A percentile compares a stretch with the other conserved stretches of the same genome.
Evolutionary conservation across 2,329 filamentous ascomycete species (phyloP).

Genomic region (Ophiocordyceps camponoti-saundersi): DNA sequence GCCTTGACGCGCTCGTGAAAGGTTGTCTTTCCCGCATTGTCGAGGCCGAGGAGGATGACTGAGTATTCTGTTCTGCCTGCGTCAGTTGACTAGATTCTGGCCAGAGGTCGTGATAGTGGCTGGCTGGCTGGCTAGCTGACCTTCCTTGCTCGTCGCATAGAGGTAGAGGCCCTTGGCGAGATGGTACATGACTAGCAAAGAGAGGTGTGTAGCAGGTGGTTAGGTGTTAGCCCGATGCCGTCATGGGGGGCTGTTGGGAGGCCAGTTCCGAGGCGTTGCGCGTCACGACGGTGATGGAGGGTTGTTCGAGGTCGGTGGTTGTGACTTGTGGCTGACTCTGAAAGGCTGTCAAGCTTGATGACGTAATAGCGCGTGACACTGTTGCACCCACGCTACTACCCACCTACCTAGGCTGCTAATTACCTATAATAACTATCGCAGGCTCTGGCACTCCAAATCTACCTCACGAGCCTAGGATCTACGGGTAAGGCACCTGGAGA

Average conservation of each 20-base stretch:
- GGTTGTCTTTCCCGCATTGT: conserved; percentile 97
- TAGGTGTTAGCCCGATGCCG: background rate
- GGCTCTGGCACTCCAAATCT: too few relatives aligned
- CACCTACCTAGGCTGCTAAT: too few relatives aligned
- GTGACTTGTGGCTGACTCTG: background rate
- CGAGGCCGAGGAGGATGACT: conserved; percentile 86
- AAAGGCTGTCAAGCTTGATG: too few relatives aligned
- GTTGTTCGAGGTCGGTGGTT: background rate
- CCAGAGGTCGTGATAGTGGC: background rate
- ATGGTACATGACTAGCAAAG: conserved; percentile 63
- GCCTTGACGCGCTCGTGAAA: conserved; percentile 94
- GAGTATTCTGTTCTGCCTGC: conserved; percentile 58
- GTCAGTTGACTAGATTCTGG: background rate
- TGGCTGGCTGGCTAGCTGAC: conserved; percentile 21
- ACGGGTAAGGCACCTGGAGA: too few relatives aligned
- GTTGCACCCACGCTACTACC: background rate
- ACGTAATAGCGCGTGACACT: background rate
- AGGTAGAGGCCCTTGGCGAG: conserved; percentile 88
- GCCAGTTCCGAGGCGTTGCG: background rate
- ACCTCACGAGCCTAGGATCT: too few relatives aligned
- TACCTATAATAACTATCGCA: too few relatives aligned
- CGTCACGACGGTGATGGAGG: background rate
- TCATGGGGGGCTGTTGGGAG: background rate
- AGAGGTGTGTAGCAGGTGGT: background rate
- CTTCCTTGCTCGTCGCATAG: conserved; percentile 93